Conservation (phyloP, 495 filamentous ascomycete genomes). For the Penicillium steckii region DNA sequence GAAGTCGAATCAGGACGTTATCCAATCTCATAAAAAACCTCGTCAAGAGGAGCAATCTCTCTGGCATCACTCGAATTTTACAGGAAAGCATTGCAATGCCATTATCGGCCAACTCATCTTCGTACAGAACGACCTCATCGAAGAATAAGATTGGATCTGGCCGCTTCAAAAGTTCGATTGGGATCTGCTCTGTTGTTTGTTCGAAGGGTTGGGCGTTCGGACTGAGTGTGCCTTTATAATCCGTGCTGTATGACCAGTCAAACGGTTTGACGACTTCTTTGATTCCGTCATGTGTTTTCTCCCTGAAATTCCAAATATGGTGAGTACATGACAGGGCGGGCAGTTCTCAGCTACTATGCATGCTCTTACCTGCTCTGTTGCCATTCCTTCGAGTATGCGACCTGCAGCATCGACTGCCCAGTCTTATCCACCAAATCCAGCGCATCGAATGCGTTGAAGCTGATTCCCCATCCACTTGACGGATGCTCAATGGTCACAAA, state of each 20-base stretch:
- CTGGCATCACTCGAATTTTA: slow-evolving; percentile 91
- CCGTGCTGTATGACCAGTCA: slow-evolving; percentile 95
- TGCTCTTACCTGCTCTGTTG: slow-evolving; percentile 71
- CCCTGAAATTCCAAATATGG: slow-evolving; percentile 43
- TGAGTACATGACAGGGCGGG: too few species aligned
- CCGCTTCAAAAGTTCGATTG: slow-evolving; percentile 76
- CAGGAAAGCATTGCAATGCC: slow-evolving; percentile 83
- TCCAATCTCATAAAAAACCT: slow-evolving; percentile 95
- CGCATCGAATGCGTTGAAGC: slow-evolving; percentile 83
- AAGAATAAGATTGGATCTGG: slow-evolving; percentile 93
- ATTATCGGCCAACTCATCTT: slow-evolving; percentile 97
- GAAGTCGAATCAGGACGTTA: slow-evolving; percentile 77
- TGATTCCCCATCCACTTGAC: slow-evolving; percentile 66
- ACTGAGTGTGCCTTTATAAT: slow-evolving; percentile 68
- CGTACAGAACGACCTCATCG: slow-evolving; percentile 92
- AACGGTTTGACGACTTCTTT: slow-evolving; percentile 93
- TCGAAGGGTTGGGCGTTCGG: slow-evolving; percentile 41
- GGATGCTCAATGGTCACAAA: slow-evolving; percentile 68
- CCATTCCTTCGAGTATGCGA: slow-evolving; percentile 91
- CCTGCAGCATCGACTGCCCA: slow-evolving; percentile 81
- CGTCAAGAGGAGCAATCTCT: slow-evolving; percentile 75
- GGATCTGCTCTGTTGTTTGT: slow-evolving; percentile 61
- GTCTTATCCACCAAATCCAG: slow-evolving; percentile 93
- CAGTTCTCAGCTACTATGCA: too few species aligned
- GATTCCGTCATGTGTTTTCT: slow-evolving; percentile 82